phyloP scores from a whole-genome alignment of 768 basidiomycete species.

The Calocybe indica region DNA sequence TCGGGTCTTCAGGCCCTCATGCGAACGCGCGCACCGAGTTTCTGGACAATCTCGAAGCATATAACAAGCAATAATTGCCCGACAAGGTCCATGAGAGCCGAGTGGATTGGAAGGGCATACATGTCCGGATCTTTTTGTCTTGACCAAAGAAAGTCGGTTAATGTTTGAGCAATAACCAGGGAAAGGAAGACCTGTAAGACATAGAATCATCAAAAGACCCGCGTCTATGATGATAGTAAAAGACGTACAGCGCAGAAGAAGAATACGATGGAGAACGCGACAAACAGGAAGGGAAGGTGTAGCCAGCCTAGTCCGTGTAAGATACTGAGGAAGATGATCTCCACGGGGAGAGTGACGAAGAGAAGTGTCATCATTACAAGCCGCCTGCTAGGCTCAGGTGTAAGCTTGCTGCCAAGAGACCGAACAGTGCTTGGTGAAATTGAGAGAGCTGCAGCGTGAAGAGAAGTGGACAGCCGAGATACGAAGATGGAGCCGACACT shows the following conservation, averaged over 20 bases:
- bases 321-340: constrained; percentile 65
- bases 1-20: not conserved
- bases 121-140: constrained; percentile 80
- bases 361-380: constrained; percentile 67
- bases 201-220: not conserved
- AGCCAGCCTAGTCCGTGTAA: constrained; percentile 75
- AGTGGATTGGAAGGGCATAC: constrained; percentile 91
- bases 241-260: constrained; percentile 73
- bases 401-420: constrained; percentile 7
- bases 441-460: constrained; percentile 60
- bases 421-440: constrained; percentile 14
- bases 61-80: constrained; percentile 77
- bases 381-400: constrained; percentile 34
- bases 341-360: constrained; percentile 73
- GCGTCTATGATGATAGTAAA: constrained; percentile 5
- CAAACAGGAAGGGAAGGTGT: constrained; percentile 60
- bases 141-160: constrained; percentile 79
- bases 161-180: constrained; percentile 52
- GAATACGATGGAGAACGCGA: constrained; percentile 58
- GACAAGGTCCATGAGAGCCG: constrained; percentile 80
- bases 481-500: constrained; percentile 88
- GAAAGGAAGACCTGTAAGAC: constrained; percentile 59
- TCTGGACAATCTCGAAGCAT: constrained; percentile 64
- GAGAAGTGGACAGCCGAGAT: constrained; percentile 82
- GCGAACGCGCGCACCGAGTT: constrained; percentile 28